Percentiles rank a stretch among this genome's conserved stretches.
phyloP scores from a whole-genome alignment of 805 yeast genomes.

The Dipodascus albidus region DNA sequence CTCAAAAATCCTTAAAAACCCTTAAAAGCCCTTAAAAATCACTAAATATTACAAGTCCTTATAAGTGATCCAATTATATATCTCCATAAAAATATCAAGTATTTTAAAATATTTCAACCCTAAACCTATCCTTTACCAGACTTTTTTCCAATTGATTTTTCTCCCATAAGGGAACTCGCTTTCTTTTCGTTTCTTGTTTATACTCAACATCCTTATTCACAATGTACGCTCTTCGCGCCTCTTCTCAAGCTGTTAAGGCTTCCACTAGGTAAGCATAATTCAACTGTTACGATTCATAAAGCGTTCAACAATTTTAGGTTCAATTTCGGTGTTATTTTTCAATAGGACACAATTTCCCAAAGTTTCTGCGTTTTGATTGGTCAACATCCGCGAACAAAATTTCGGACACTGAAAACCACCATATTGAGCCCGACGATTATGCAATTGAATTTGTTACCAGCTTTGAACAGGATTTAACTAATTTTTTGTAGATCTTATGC shows the following conservation, averaged over 20 bases:
- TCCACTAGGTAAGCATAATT: conserved; percentile 5
- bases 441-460: conserved; percentile 1
- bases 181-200: conserved; percentile 2
- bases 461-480: neutral
- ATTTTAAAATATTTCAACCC: neutral
- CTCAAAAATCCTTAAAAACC: neutral
- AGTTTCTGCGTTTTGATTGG: conserved; percentile 1
- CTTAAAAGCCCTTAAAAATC: neutral
- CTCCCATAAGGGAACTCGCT: neutral
- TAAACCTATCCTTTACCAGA: neutral
- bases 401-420: neutral
- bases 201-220: neutral
- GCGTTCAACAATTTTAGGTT: too few species aligned
- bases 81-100: neutral
- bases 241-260: conserved; percentile 10
- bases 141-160: neutral
- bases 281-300: too few species aligned
- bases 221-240: conserved; percentile 9
- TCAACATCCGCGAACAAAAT: neutral
- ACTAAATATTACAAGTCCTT: too few species aligned
- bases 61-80: neutral
- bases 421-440: neutral
- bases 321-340: neutral
- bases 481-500: conserved; percentile 70
- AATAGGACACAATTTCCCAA: neutral